Conservation (phyloP, 768 basidiomycete genomes). For the Albatrellus ellisii region DNA sequence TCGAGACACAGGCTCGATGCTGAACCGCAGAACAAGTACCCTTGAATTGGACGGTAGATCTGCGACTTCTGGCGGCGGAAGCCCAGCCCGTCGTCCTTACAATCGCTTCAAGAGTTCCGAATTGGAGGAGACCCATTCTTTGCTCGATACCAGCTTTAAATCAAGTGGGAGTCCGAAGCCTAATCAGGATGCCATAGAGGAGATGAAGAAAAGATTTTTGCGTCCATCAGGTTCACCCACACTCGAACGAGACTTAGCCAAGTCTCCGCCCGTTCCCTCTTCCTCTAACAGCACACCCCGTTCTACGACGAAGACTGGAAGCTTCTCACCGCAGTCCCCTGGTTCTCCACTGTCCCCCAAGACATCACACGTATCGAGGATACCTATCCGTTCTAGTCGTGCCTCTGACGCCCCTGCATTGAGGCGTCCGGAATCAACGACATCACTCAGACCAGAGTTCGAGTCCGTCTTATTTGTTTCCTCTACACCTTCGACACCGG, state of each 20-base stretch:
- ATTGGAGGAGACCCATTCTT: not conserved
- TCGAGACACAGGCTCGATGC: too few species aligned
- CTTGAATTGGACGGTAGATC: not conserved
- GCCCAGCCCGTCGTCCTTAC: not conserved
- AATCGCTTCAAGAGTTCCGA: not conserved
- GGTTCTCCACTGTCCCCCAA: not conserved
- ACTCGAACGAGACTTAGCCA: conserved; percentile 13
- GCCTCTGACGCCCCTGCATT: conserved; percentile 9
- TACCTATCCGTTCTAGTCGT: conserved; percentile 4
- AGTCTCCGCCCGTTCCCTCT: not conserved
- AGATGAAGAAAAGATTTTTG: conserved; percentile 50
- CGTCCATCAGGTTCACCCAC: conserved; percentile 20
- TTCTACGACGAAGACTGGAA: not conserved
- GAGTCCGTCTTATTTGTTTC: conserved; percentile 21
- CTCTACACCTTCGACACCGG: conserved; percentile 39
- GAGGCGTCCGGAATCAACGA: conserved; percentile 5
- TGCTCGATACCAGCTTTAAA: not conserved
- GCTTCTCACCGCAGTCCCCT: conserved; percentile 4
- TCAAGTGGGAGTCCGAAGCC: conserved; percentile 16
- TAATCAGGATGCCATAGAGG: conserved; percentile 40
- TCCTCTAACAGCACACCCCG: not conserved
- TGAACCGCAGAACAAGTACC: too few species aligned
- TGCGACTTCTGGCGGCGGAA: not conserved
- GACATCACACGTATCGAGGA: not conserved
- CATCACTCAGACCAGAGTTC: conserved; percentile 11